phyloP scores from a whole-genome alignment of 208 protist species.

The Trichomonas vaginalis region DNA sequence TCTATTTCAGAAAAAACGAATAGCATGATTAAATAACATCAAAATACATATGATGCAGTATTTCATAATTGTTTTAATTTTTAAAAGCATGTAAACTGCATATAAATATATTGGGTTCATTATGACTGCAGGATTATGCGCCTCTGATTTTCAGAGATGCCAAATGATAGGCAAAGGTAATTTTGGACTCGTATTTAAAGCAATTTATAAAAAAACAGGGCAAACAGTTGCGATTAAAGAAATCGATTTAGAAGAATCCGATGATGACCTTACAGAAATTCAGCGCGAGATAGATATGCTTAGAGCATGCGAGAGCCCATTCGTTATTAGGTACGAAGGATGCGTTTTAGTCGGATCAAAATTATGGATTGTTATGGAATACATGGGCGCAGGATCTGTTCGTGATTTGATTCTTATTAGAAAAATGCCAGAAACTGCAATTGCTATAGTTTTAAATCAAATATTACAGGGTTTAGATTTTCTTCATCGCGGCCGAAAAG shows the following conservation, averaged over 20 bases:
- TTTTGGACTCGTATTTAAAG: not conserved
- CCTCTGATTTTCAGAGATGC: not conserved
- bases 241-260: slow-evolving; percentile 65
- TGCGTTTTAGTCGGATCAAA: slow-evolving; percentile 55
- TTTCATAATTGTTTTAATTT: too few relatives aligned
- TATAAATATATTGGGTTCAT: too few relatives aligned
- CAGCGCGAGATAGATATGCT: slow-evolving; percentile 65
- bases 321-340: slow-evolving; percentile 57
- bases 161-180: not conserved
- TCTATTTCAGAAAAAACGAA: too few relatives aligned
- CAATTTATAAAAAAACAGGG: not conserved
- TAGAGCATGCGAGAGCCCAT: slow-evolving; percentile 47
- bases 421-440: not conserved
- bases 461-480: slow-evolving; percentile 52
- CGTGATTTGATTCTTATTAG: slow-evolving; percentile 31
- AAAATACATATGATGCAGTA: too few relatives aligned
- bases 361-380: slow-evolving; percentile 79
- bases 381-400: slow-evolving; percentile 50
- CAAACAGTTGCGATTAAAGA: slow-evolving; percentile 61
- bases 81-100: too few relatives aligned
- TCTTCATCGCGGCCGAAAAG: slow-evolving; percentile 55
- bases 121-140: not conserved
- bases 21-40: too few relatives aligned
- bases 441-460: not conserved
- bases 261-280: slow-evolving; percentile 73